A percentile compares a stretch with the other conserved stretches of the same genome.
These are phyloP conservation scores for Tanacetum coccineum DNA, from an alignment of 129 eudicot genomes.

Conservation along the genomic window DNA sequence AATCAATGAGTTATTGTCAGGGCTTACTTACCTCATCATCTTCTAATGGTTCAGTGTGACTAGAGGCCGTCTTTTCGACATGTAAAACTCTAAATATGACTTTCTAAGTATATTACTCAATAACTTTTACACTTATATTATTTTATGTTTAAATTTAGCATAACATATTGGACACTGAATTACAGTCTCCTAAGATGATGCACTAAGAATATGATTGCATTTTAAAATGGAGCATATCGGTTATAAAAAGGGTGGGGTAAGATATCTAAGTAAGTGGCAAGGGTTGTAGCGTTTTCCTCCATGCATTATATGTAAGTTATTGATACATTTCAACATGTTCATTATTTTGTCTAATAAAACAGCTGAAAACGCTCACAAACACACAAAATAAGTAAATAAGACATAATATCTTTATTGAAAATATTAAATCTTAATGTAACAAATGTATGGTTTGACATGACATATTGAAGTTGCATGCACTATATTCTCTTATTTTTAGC, in stretches of 20 bases:
- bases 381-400: not conserved
- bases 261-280: conserved; percentile 17
- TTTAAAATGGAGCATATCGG: conserved; percentile 11
- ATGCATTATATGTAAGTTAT: conserved; percentile 19
- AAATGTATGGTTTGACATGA: not conserved
- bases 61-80: too few relatives aligned
- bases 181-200: too few relatives aligned
- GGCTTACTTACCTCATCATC: too few relatives aligned
- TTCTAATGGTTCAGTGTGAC: too few relatives aligned
- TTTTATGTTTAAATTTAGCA: too few relatives aligned
- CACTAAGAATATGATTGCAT: too few relatives aligned
- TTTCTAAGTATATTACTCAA: too few relatives aligned
- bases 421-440: not conserved
- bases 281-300: conserved; percentile 15
- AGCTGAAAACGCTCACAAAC: not conserved
- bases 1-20: too few relatives aligned
- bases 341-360: conserved; percentile 13
- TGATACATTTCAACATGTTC: conserved; percentile 18
- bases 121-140: too few relatives aligned
- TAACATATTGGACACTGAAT: too few relatives aligned
- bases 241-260: conserved; percentile 20
- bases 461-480: not conserved
- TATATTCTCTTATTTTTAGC: too few relatives aligned
- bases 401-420: not conserved
- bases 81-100: too few relatives aligned